phyloP scores from a whole-genome alignment of 2,329 filamentous ascomycete genomes.

The Zymoseptoria brevis region DNA sequence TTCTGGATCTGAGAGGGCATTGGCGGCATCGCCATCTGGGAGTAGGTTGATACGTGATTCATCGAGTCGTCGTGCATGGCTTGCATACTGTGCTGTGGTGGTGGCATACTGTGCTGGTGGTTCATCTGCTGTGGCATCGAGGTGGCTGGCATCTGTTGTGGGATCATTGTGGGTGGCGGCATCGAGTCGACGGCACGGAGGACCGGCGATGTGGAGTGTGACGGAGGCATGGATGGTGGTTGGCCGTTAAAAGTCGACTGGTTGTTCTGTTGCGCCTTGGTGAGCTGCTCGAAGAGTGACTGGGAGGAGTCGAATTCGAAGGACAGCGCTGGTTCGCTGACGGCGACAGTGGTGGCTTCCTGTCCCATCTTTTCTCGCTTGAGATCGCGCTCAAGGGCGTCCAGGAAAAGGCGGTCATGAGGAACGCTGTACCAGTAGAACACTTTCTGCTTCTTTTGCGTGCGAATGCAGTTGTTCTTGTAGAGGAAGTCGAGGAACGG shows the following conservation, averaged over 20 bases:
- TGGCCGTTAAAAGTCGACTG: constrained; percentile 70
- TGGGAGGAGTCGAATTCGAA: constrained; percentile 99
- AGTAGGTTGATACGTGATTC: constrained; percentile 62
- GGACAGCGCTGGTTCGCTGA: constrained; percentile 92
- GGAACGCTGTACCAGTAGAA: constrained; percentile 99
- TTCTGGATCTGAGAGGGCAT: constrained; percentile 70
- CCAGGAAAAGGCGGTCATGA: constrained; percentile 92
- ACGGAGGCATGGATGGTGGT: constrained; percentile 45
- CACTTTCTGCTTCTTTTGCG: constrained; percentile 99
- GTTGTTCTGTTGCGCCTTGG: constrained; percentile 97
- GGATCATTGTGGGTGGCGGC: constrained; percentile 82
- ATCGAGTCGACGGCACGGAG: constrained; percentile 88
- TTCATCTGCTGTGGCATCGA: constrained; percentile 24
- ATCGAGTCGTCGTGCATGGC: constrained; percentile 51
- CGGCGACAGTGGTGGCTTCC: constrained; percentile 91
- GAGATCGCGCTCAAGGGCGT: constrained; percentile 91
- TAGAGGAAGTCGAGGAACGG: constrained; percentile 97
- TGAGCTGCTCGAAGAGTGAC: constrained; percentile 97
- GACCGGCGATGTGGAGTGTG: constrained; percentile 78
- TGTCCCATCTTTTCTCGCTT: constrained; percentile 99
- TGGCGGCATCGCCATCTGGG: constrained; percentile 63
- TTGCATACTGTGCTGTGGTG: constrained; percentile 29
- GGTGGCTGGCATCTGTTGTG: constrained; percentile 28
- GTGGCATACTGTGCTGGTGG: constrained; percentile 9
- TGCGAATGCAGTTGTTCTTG: constrained; percentile 99